Base-by-base conservation (phyloP, 805 yeast genomes). In the Ogataea allantospora region DNA sequence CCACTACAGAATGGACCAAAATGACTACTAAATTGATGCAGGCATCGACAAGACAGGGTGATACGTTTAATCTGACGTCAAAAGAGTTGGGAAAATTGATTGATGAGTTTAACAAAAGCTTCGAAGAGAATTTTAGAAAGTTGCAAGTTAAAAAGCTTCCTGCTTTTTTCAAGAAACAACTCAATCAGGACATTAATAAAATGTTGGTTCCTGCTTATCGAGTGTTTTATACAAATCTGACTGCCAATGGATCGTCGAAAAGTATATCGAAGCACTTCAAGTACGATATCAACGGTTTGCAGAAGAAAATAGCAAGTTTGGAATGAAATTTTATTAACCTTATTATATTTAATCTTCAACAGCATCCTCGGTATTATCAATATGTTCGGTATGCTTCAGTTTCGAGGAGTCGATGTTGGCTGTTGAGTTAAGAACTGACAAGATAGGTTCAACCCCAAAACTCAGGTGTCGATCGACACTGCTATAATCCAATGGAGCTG, bases 11-110 rank as follows among this genome's bases (percentile, higher is more conserved):
- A 47, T 91, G 98, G 98, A 83, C 83, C 47, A 71, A 71, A 41
- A 78, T 85, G 16, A 88, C 95, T 3, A 71, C 85, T 15, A 72
- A 77, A 35, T 70, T 91, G 33, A 80, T 91, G 72, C 95, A 84
- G 51, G 83, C 83, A 50, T 83, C 95, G 2, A 78, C 83, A 10
- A 78, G 78, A 20, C 71, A 76, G 27, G 71, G 78, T 16, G 69
- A 73, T 14, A 68, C 69, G 36, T 59, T 66, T 29, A 53, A 57
- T 20, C 47, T 60, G 50, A 77, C 78, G n/a, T 83, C 85, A 48
- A 93, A 91, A 54, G 96, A 93, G 44, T 78, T 86, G 54, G 88
- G 87, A 64, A 77, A 75, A 47, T 51, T 60, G 30, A 48, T 58
- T 16, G 64, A 59, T 37, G 80, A 74, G 42, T 93, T 91, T 65